Conservation (phyloP, 257 asterid species). For the Forsythia suspensa region DNA sequence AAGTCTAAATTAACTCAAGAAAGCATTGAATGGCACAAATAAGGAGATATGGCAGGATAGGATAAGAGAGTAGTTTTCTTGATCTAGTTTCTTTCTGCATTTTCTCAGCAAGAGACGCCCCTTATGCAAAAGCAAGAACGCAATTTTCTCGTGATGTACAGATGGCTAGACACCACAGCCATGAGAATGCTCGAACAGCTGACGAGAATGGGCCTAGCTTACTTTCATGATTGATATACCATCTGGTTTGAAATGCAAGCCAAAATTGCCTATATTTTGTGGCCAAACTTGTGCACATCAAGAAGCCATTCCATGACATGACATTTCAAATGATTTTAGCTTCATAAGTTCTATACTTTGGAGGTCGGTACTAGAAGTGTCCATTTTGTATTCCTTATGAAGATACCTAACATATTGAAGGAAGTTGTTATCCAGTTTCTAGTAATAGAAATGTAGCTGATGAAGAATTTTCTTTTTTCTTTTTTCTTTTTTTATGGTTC, state of each 20-base stretch:
- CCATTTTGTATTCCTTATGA: background rate
- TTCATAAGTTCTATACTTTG: background rate
- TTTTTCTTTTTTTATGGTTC: no score
- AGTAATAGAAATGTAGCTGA: background rate
- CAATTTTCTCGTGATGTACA: constrained; percentile 77
- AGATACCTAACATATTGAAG: background rate
- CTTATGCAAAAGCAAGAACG: constrained; percentile 87
- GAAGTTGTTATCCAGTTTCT: background rate
- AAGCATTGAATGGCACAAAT: no score
- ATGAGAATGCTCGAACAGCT: constrained; percentile 72
- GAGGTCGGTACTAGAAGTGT: background rate
- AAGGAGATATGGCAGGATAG: no score
- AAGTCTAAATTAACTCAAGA: no score
- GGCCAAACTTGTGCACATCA: background rate
- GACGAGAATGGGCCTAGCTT: constrained; percentile 73
- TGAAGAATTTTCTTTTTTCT: background rate
- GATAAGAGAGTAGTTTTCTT: background rate
- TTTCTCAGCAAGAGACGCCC: constrained; percentile 86
- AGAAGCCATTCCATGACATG: background rate
- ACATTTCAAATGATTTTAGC: background rate
- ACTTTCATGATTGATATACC: constrained; percentile 28
- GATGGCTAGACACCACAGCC: constrained; percentile 64
- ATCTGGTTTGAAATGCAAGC: background rate
- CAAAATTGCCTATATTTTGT: background rate
- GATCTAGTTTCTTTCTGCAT: constrained; percentile 1